Evolutionary conservation across 208 protist species (phyloP).

Genomic region (Trypanosoma vivax): DNA sequence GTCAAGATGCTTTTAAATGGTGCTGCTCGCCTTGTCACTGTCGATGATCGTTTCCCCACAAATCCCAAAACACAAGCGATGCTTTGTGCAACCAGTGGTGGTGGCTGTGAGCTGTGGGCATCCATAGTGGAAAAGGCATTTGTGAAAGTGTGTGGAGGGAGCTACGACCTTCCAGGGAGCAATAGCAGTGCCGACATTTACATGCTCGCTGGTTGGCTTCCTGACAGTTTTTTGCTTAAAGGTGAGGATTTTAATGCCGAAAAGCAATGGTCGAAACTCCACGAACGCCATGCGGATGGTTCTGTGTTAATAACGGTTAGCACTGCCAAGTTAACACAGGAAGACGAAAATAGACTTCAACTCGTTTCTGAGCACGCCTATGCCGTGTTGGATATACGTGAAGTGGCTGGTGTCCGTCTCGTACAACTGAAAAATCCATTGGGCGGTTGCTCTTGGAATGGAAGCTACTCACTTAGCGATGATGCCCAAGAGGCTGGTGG

Average conservation of each 20-base stretch:
- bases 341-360: constrained; percentile 21
- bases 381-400: constrained; percentile 58
- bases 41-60: constrained; percentile 83
- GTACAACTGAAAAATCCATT: constrained; percentile 81
- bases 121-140: constrained; percentile 88
- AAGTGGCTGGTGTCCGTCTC: constrained; percentile 40
- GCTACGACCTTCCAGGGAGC: constrained; percentile 83
- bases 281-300: constrained; percentile 41
- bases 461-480: constrained; percentile 47
- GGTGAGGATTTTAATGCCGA: constrained; percentile 50
- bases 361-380: constrained; percentile 66
- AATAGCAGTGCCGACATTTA: constrained; percentile 81
- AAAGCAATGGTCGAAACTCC: constrained; percentile 68
- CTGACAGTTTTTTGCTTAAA: constrained; percentile 41
- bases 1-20: constrained; percentile 92
- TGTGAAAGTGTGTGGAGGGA: constrained; percentile 81
- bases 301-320: constrained; percentile 63
- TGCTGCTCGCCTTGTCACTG: constrained; percentile 76
- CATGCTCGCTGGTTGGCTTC: constrained; percentile 85
- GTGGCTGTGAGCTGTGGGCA: constrained; percentile 49
- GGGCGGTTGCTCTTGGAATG: constrained; percentile 56
- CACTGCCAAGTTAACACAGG: constrained; percentile 25
- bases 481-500: constrained; percentile 23
- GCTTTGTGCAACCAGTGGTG: constrained; percentile 29
- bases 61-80: constrained; percentile 24